Evolutionary conservation across 2,329 filamentous ascomycete genomes (phyloP).

Genomic region (Aspergillus sp.): DNA sequence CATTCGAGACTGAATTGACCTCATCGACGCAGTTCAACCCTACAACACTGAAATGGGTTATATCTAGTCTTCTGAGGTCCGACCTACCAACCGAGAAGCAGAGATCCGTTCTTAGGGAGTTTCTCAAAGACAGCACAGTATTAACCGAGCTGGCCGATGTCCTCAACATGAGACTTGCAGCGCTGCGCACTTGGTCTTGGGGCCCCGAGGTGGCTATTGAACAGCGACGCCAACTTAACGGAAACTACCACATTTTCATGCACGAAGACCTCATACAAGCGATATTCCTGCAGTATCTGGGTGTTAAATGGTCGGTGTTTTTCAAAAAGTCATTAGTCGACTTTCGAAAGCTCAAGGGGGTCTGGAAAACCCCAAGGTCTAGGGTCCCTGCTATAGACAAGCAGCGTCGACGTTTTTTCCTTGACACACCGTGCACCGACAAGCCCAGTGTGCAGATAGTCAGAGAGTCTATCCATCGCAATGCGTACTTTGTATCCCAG

Average conservation of each 20-base stretch:
- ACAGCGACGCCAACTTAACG: slow-evolving; percentile 13
- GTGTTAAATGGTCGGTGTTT: slow-evolving; percentile 12
- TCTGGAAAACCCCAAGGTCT: slow-evolving; percentile 8
- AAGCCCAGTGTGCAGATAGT: neutral
- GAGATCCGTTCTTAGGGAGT: slow-evolving; percentile 10
- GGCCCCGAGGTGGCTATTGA: slow-evolving; percentile 9
- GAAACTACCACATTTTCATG: slow-evolving; percentile 13
- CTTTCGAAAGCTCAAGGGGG: neutral
- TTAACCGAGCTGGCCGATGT: slow-evolving; percentile 13
- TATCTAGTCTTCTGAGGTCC: slow-evolving; percentile 3
- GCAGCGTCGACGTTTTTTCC: slow-evolving; percentile 14
- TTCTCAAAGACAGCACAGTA: slow-evolving; percentile 8
- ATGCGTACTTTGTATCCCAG: slow-evolving; percentile 15
- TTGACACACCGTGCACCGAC: neutral
- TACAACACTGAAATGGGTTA: slow-evolving; percentile 2
- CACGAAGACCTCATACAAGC: slow-evolving; percentile 18
- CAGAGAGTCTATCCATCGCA: slow-evolving; percentile 5
- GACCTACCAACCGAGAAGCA: slow-evolving; percentile 14
- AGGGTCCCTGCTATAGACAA: slow-evolving; percentile 8
- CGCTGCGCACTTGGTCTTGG: slow-evolving; percentile 14
- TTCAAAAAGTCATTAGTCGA: slow-evolving; percentile 3
- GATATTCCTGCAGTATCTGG: slow-evolving; percentile 14
- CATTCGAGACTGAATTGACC: neutral
- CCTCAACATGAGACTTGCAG: slow-evolving; percentile 13
- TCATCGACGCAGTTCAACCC: neutral